A percentile compares a stretch with the other conserved stretches of the same genome.
Evolutionary conservation across 73 alveolate genomes (phyloP).

Genomic region (Paramecium sexaurelia): DNA sequence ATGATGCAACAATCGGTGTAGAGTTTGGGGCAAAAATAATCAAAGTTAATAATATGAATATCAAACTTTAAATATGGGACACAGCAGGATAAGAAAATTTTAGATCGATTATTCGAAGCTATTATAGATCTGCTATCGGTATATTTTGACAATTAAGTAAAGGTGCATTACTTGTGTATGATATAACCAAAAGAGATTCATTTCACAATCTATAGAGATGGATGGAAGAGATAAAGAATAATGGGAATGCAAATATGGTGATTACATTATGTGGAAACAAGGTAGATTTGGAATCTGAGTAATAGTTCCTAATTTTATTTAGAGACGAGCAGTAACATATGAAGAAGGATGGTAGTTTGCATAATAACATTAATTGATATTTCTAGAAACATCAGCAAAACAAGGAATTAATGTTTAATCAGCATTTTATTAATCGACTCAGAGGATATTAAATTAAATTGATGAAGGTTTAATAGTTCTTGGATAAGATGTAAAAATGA

Average conservation of each 20-base stretch:
- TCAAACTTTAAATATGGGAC: constrained; percentile 77
- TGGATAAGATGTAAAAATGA: constrained; percentile 31
- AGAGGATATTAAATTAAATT: neutral
- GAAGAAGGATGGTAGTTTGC: constrained; percentile 66
- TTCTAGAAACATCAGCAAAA: constrained; percentile 66
- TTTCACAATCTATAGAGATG: constrained; percentile 61
- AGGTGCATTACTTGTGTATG: constrained; percentile 79
- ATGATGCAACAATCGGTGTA: constrained; percentile 78
- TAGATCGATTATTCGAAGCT: constrained; percentile 72
- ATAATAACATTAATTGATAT: constrained; percentile 19
- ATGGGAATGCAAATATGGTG: constrained; percentile 73
- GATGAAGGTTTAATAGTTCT: constrained; percentile 38
- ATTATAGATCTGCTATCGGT: constrained; percentile 73
- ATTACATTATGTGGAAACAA: constrained; percentile 71
- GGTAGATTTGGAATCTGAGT: constrained; percentile 65
- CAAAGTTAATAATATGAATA: constrained; percentile 68
- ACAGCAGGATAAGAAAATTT: constrained; percentile 81
- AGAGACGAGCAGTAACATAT: constrained; percentile 37
- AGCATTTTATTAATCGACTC: neutral
- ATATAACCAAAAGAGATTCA: constrained; percentile 74
- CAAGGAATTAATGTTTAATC: constrained; percentile 41
- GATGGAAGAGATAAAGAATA: constrained; percentile 69
- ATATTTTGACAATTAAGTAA: neutral
- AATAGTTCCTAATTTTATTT: neutral
- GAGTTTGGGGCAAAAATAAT: constrained; percentile 78